These are phyloP conservation scores for Viridothelium virens DNA, from an alignment of 495 filamentous ascomycete genomes.

Conservation along the genomic window DNA sequence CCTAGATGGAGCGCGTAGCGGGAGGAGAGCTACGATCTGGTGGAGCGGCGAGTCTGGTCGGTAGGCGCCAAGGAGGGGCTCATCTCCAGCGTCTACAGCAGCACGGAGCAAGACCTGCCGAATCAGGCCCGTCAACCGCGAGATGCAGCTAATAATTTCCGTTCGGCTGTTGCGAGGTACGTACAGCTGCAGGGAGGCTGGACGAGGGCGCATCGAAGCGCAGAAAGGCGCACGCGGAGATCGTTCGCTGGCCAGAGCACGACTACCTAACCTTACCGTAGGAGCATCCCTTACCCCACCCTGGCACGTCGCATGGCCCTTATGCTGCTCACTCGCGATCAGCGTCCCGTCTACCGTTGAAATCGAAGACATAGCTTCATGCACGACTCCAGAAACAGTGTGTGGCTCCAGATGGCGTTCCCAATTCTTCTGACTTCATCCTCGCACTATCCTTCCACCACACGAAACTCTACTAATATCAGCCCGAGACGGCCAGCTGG, in stretches of 20 bases:
- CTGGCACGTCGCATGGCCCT: background rate
- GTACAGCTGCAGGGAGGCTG: conserved; percentile 7
- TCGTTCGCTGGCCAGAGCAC: background rate
- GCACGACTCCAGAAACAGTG: conserved; percentile 9
- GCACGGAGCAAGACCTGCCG: background rate
- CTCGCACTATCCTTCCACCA: conserved; percentile 25
- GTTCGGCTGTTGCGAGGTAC: conserved; percentile 4
- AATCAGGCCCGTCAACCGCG: conserved; percentile 5
- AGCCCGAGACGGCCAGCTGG: conserved; percentile 25
- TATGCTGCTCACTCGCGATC: conserved; percentile 5
- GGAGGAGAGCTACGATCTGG: background rate
- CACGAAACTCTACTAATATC: conserved; percentile 29
- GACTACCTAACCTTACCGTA: no score
- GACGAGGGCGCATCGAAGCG: background rate
- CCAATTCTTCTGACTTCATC: conserved; percentile 23
- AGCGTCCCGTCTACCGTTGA: conserved; percentile 8
- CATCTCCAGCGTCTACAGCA: background rate
- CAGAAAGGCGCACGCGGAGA: background rate
- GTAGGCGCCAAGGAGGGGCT: conserved; percentile 9
- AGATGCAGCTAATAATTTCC: conserved; percentile 12
- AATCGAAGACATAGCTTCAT: conserved; percentile 11
- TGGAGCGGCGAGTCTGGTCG: background rate
- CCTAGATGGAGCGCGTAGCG: background rate
- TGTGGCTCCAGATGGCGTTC: conserved; percentile 7
- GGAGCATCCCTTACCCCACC: background rate